Base-by-base conservation (phyloP, 768 basidiomycete genomes). In the Lactifluus hygrophoroides region DNA sequence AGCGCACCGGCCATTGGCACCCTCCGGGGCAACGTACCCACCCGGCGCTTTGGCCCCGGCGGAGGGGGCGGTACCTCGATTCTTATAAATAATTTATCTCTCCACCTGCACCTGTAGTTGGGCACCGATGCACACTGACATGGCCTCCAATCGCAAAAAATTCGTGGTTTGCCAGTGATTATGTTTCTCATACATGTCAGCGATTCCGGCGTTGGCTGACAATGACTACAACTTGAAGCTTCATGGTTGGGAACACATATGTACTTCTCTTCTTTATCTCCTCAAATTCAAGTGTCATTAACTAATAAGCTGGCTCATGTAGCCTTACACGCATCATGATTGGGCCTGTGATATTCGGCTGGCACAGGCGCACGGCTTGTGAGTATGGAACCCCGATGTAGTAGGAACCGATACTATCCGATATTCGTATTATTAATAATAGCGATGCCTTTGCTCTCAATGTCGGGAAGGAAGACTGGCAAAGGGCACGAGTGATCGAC, bases 381-480 rank as follows among this genome's bases (percentile, higher is more conserved):
- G 3, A 60, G 58, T 23, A 0, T 4, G 1, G 5, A 25, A 32
- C 4, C 23, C 35, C 19, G 13, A n/a, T 35, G n/a, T 37, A 17
- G 10, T 27, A 17, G 28, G 40, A 34, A 19, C 19, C 13, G n/a
- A n/a, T n/a, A n/a, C 34, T 16, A 27, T 8, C 35, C 21, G 21
- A 28, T 45, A 23, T 17, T n/a, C n/a, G n/a, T n/a, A n/a, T n/a
- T n/a, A n/a, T n/a, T n/a, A n/a, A n/a, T 42, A 3, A 49, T 13
- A 60, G 54, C 17, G 58, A 55, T 34, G 58, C 58, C 21, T 50
- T 56, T 3, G 54, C 58, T 16, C 58, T 70, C 11, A 69, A 70
- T 25, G 53, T 69, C 3, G 69, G 69, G 2, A 28, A 35, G 1
- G 69, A 70, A 35, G 54, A 63, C 6, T 70, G 68, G 69, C 69